phyloP scores from a whole-genome alignment of 129 eudicot genomes.

The Artemisia tridentata region DNA sequence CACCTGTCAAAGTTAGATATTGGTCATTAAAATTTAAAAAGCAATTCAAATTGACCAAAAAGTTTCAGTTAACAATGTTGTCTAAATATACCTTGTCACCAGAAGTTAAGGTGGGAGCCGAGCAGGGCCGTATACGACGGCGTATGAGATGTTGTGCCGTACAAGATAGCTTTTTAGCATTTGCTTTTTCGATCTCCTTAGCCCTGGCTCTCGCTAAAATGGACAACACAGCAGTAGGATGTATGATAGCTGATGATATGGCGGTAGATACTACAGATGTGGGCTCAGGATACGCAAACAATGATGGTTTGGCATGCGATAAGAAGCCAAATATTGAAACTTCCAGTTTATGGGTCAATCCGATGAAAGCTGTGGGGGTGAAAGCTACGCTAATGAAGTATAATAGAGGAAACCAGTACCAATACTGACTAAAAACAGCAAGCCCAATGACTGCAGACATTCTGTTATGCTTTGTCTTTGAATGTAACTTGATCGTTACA shows the following conservation, averaged over 20 bases:
- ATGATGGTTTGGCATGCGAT: slow-evolving; percentile 85
- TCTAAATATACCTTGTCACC: no score
- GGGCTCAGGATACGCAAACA: slow-evolving; percentile 93
- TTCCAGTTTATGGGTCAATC: slow-evolving; percentile 79
- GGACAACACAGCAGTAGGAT: slow-evolving; percentile 85
- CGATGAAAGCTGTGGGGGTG: slow-evolving; percentile 88
- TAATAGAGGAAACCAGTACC: slow-evolving; percentile 96
- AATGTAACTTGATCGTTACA: slow-evolving; percentile 80
- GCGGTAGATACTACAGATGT: slow-evolving; percentile 68
- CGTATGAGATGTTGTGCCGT: no score
- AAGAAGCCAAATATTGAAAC: slow-evolving; percentile 79
- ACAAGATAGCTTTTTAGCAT: slow-evolving; percentile 43
- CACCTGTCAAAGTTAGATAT: slow-evolving; percentile 38
- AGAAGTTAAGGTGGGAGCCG: slow-evolving; percentile 21
- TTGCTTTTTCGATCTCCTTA: slow-evolving; percentile 79
- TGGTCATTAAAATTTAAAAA: background rate
- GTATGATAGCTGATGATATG: slow-evolving; percentile 73
- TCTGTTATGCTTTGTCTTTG: slow-evolving; percentile 85
- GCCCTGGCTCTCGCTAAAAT: slow-evolving; percentile 84
- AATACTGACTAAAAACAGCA: slow-evolving; percentile 90
- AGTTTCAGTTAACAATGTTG: no score
- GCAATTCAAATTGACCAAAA: background rate
- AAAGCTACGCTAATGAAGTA: slow-evolving; percentile 82
- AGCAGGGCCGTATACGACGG: no score
- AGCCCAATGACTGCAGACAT: slow-evolving; percentile 94